Conservation (phyloP, 2,329 filamentous ascomycete genomes). For the Clarireedia homoeocarpa region DNA sequence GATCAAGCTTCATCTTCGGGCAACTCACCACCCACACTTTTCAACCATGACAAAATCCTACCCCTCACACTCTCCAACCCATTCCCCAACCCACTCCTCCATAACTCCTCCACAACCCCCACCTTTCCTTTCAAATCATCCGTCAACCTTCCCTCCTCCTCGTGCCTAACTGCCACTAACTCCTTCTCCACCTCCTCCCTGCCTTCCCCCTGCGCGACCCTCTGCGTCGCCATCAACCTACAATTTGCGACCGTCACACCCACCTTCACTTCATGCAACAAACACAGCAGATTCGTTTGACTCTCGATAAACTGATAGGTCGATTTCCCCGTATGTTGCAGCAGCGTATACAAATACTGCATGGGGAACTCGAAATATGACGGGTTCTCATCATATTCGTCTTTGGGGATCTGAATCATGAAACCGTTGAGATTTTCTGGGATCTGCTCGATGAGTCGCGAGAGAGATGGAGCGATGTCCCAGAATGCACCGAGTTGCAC, state of each 20-base stretch:
- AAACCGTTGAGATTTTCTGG: conserved; percentile 53
- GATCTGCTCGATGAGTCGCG: conserved; percentile 71
- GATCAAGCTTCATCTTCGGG: conserved; percentile 41
- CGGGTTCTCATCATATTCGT: conserved; percentile 81
- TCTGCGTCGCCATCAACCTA: conserved; percentile 59
- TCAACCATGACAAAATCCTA: conserved; percentile 48
- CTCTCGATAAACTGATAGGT: conserved; percentile 96
- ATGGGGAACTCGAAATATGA: conserved; percentile 72
- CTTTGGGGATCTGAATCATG: conserved; percentile 65
- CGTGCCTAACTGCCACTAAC: conserved; percentile 49
- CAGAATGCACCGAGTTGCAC: conserved; percentile 91
- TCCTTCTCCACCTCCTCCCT: conserved; percentile 33
- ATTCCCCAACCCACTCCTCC: conserved; percentile 78
- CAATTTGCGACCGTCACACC: conserved; percentile 64
- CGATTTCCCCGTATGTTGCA: conserved; percentile 83
- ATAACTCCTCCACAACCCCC: conserved; percentile 81
- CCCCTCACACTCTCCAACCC: conserved; percentile 66
- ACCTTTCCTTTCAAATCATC: conserved; percentile 92
- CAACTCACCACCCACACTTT: conserved; percentile 75
- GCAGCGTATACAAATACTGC: conserved; percentile 81
- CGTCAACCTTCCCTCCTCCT: conserved; percentile 65
- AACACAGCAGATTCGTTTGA: conserved; percentile 82
- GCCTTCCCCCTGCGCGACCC: conserved; percentile 32
- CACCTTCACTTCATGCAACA: conserved; percentile 84
- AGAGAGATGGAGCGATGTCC: conserved; percentile 86